Base-by-base conservation (phyloP, 257 asterid species). In the Przewalskia tangutica region DNA sequence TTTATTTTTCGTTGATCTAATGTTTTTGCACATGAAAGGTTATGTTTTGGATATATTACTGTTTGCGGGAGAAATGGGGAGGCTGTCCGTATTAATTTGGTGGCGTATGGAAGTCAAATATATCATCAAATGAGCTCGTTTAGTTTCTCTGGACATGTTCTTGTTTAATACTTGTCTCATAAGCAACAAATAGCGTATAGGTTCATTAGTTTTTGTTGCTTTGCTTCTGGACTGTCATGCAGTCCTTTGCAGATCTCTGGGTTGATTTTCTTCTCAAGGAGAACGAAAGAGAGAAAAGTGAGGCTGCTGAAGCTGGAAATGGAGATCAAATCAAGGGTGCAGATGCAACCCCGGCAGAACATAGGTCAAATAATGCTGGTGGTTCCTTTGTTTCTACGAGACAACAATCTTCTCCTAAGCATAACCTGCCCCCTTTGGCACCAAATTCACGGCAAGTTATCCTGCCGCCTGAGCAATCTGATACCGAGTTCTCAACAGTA, bases 191-290 rank as follows among this genome's bases (percentile, higher is more conserved):
- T 36, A 17, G 13, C 27, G 3, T 75, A 7, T 48, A 12, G 13
- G 80, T 48, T 12, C 62, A 2, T 4, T 27, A 27, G 58, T 2
- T 51, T 18, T 68, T 4, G 40, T 7, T 20, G 71, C 51, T 34
- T 17, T 27, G 32, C 51, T 34, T 17, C 56, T 59, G 85, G 85
- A 54, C 67, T 44, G 63, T 58, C 34, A 27, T 84, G 48, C 97
- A 96, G 99, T 91, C 98, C 44, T 94, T 96, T 82, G 91, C 97
- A 89, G 98, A 94, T 86, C 76, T 94, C 66, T 96, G 99, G 99
- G 99, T 96, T 87, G 99, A 96, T 89, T 96, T 96, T 82, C 98
- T 96, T 68, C 98, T 96, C 71, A 91, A 87, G 7, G 98, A 96
- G 89, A 89, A 89, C 0, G 98, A 94, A 84, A 89, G 93, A 88